Conservation (phyloP, 177 flowering plant genomes). For the Vitis hybrid region DNA sequence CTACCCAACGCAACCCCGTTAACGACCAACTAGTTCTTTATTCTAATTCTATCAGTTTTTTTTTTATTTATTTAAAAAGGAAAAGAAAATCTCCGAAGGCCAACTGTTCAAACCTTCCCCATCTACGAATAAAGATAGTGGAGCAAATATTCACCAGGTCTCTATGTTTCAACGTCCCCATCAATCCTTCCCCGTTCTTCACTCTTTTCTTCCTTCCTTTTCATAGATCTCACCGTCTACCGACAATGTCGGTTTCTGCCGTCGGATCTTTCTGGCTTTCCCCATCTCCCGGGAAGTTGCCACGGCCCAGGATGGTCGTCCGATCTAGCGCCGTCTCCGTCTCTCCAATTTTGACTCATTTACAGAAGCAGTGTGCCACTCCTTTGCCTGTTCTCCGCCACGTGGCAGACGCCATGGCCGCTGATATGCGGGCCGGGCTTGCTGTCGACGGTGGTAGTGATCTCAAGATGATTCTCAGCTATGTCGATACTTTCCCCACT, state of each 20-base stretch:
- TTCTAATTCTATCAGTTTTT: no score
- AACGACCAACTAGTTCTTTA: no score
- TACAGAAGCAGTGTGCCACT: constrained; percentile 68
- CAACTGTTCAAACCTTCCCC: constrained; percentile 12
- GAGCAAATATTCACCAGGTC: background rate
- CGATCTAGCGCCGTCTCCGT: constrained; percentile 43
- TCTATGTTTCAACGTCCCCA: constrained; percentile 3
- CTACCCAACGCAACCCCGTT: no score
- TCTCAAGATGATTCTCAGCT: constrained; percentile 85
- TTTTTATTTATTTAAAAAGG: no score
- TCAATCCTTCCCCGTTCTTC: background rate
- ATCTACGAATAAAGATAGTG: background rate
- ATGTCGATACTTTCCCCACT: constrained; percentile 65
- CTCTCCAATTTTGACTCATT: constrained; percentile 50
- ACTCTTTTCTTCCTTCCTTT: background rate
- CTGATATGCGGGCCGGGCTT: constrained; percentile 83
- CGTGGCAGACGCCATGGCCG: constrained; percentile 75
- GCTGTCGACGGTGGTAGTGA: constrained; percentile 70
- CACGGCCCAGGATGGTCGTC: constrained; percentile 40
- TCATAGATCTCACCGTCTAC: constrained; percentile 8
- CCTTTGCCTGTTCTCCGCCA: constrained; percentile 70
- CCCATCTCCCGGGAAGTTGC: constrained; percentile 5
- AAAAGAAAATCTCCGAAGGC: background rate
- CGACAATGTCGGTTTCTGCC: constrained; percentile 35
- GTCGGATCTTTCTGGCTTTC: constrained; percentile 30